phyloP scores from a whole-genome alignment of 495 filamentous ascomycete species.

The Penicillium cinerascens region DNA sequence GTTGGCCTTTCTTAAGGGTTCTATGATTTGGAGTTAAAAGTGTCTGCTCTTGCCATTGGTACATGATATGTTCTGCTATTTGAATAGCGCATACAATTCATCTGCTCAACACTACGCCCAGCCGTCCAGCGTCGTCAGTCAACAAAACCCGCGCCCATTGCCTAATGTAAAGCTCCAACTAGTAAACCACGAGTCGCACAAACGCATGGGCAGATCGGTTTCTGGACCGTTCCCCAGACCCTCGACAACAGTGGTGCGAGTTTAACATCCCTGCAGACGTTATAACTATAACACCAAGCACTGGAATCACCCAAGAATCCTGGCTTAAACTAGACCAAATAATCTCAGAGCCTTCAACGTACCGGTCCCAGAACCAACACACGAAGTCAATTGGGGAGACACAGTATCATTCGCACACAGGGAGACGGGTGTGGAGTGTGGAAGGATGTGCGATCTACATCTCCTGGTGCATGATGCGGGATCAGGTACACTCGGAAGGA shows the following conservation, averaged over 20 bases:
- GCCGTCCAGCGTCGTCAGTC: too few species aligned
- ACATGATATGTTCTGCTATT: neutral
- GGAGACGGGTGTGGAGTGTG: neutral
- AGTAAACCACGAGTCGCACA: neutral
- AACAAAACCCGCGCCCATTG: too few species aligned
- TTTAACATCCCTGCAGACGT: constrained; percentile 52
- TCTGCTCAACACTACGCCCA: neutral
- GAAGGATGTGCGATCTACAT: too few species aligned
- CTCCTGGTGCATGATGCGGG: too few species aligned
- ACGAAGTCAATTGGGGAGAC: constrained; percentile 67
- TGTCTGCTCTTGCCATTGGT: neutral
- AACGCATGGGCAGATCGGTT: neutral
- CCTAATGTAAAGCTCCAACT: neutral
- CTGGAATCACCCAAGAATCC: constrained; percentile 32
- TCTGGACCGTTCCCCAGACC: constrained; percentile 16
- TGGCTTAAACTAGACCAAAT: constrained; percentile 39
- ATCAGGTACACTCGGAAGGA: neutral
- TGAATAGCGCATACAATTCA: neutral
- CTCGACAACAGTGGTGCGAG: constrained; percentile 35
- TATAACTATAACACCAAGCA: constrained; percentile 41
- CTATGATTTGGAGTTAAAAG: neutral
- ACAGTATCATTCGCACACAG: too few species aligned
- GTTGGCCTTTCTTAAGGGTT: neutral
- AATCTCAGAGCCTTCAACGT: constrained; percentile 73
- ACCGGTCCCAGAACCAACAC: constrained; percentile 54